These are phyloP conservation scores for Malus hybrid DNA, from an alignment of 331 rosid genomes.

Conservation along the genomic window DNA sequence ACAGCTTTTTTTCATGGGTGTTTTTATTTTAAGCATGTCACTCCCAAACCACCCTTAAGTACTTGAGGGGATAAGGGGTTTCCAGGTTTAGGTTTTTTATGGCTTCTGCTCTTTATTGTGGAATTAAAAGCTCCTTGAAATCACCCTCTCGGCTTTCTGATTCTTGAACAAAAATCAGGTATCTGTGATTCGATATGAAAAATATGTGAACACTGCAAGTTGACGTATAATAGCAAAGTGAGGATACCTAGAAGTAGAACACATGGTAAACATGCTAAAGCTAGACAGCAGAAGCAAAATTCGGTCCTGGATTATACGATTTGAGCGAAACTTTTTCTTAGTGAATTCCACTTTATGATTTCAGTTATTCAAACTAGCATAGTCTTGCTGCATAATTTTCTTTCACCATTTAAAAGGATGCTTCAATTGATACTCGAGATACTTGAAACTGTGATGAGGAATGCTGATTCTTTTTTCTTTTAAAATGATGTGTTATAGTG, in stretches of 20 bases:
- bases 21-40: too few species aligned
- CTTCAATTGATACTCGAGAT: not conserved
- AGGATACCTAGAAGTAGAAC: too few species aligned
- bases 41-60: too few species aligned
- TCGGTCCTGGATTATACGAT: too few species aligned
- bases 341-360: not conserved
- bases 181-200: not conserved
- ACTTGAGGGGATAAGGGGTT: not conserved
- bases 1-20: too few species aligned
- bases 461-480: not conserved
- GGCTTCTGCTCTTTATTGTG: not conserved
- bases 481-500: slow-evolving; percentile 12
- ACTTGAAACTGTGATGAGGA: not conserved
- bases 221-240: too few species aligned
- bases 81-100: not conserved
- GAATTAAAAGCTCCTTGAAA: not conserved
- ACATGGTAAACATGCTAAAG: too few species aligned
- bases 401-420: not conserved
- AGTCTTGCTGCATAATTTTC: not conserved
- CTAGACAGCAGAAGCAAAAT: too few species aligned
- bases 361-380: not conserved
- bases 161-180: not conserved
- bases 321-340: too few species aligned
- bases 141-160: not conserved
- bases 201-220: not conserved